Evolutionary conservation across 2,329 filamentous ascomycete genomes (phyloP), one percentile per base, ranked within the genome.

Genomic region (Saccharata proteae): DNA sequence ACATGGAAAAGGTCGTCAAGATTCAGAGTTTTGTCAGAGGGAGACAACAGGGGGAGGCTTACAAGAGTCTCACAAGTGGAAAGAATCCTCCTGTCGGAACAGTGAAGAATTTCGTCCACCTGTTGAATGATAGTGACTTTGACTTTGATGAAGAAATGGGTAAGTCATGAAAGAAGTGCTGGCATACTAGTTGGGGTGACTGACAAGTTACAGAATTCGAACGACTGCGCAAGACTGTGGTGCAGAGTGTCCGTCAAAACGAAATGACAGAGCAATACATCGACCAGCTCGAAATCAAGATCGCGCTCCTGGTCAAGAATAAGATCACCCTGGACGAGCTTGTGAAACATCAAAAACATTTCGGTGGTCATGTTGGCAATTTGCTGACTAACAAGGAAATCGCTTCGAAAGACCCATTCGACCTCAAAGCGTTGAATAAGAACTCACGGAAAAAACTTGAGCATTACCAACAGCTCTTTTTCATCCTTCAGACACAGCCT

Each of bases 321-420:
- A 98, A 98, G 59, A 98, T 98, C 48, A 96, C 90, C 0, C 69
- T 98, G 4, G 90, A 98, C 49, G 92, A 98, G 58, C 90, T 98
- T 16, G 82, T 98, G 34, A 84, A 85, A 46, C 90, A 96, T 51
- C 90, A 98, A 51, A 88, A 80, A 62, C 92, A 93, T 54, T 94
- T 90, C 47, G 90, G 90, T 34, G 86, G 88, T 2, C 80, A 90
- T 47, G 77, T 86, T 14, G 80, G 85, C 40, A 81, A 74, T 37
- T 69, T 96, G 17, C 66, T 98, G 29, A 81, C 82, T 36, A 94
- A 90, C 58, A 80, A 75, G n/a, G 76, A 86, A 30, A 86, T 93
- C 39, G 74, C 79, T 2, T 93, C 84, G 2, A 77, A 80, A 38
- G 92, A 94, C 53, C 85, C 90, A 6, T 93, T 93, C 48, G 90